These are phyloP conservation scores for Phellopilus nigrolimitatus DNA, from an alignment of 1,284 basidiomycete genomes.

Conservation along the genomic window DNA sequence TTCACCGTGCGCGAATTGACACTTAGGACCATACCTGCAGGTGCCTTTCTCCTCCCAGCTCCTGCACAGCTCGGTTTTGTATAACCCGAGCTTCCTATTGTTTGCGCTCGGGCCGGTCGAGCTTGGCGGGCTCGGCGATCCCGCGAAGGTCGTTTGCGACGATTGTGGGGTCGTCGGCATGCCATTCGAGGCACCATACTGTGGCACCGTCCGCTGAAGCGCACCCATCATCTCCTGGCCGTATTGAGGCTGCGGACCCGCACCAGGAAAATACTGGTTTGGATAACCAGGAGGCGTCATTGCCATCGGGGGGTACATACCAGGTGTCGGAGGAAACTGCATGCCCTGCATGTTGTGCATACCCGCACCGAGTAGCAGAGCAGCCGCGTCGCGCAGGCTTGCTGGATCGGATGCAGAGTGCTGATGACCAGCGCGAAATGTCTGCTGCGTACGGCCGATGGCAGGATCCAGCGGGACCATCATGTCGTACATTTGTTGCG, in stretches of 20 bases:
- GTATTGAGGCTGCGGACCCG: constrained; percentile 39
- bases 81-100: constrained; percentile 82
- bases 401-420: constrained; percentile 78
- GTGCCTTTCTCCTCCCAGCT: constrained; percentile 91
- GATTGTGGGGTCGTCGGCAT: constrained; percentile 34
- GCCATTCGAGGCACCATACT: constrained; percentile 55
- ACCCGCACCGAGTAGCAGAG: constrained; percentile 52
- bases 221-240: constrained; percentile 53
- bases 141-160: constrained; percentile 33
- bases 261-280: constrained; percentile 56
- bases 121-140: constrained; percentile 29
- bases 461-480: constrained; percentile 59
- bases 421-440: constrained; percentile 55
- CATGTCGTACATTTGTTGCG: constrained; percentile 75
- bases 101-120: constrained; percentile 74
- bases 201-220: constrained; percentile 33
- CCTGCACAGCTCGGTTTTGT: constrained; percentile 89
- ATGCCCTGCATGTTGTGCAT: constrained; percentile 43
- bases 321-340: constrained; percentile 26
- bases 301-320: constrained; percentile 45
- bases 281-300: constrained; percentile 56
- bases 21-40: constrained; percentile 84
- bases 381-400: constrained; percentile 59
- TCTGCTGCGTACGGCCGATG: constrained; percentile 70
- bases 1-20: constrained; percentile 88